Evolutionary conservation across 352 stramenopile genomes (phyloP), one percentile per base, ranked within the genome.

Genomic region (Halophytophthora batemanensis): DNA sequence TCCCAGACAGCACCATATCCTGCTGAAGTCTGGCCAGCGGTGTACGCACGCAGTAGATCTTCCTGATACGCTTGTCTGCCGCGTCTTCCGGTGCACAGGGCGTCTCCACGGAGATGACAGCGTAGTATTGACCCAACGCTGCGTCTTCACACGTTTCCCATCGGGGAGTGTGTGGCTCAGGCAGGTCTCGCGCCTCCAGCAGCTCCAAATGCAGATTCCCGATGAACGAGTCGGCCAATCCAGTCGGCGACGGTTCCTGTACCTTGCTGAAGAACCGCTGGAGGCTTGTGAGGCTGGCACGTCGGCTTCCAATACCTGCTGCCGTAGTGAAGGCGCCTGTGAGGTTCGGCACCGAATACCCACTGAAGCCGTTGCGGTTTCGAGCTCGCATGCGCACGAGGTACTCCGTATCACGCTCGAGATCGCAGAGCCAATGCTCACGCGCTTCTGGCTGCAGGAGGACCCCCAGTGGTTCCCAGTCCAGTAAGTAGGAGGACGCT

Each of bases 351-450:
- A 67, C n/a, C 6, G 74, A 80, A 44, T 78, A 89, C n/a, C 68
- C 61, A 35, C 78, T 78, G 43, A 70, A 76, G 2, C 78, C 78
- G 41, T 89, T 87, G 7, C 76, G 66, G 46, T 89, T 89, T 10
- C 72, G 62, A 1, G 64, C 60, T 14, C 74, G 64, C 56, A 89
- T 74, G 6, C 78, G 74, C 2, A 89, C 56, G 23, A 87, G 61
- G 18, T 89, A 87, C 33, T 87, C 78, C 1, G 61, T 76, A 28
- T 77, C 71, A 45, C 52, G 59, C 11, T 87, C 72, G 2, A 89
- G 69, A 1, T 64, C 66, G 14, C 62, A 62, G 15, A 89, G 41
- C 75, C 75, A 87, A 52, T 87, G 73, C 19, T 86, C 74, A n/a
- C 45, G 61, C 13, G 75, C 74, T 14, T 69, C 52, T 11, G 76